These are phyloP conservation scores for Leccinum fallax DNA, from an alignment of 1,284 basidiomycete genomes.

Conservation along the genomic window DNA sequence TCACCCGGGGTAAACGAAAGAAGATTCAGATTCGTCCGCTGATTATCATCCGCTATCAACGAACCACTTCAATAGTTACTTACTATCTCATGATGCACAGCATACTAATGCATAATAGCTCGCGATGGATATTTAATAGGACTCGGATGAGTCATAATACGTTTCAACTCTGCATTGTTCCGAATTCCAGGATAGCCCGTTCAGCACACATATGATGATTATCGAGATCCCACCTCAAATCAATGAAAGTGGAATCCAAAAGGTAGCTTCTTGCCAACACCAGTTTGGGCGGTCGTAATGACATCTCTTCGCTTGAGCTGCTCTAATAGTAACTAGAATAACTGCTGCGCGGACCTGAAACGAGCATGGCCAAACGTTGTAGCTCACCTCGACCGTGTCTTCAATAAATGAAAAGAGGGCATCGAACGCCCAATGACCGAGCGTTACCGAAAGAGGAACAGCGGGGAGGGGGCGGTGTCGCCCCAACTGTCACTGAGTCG, in stretches of 20 bases:
- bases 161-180: too few species aligned
- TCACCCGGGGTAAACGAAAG: neutral
- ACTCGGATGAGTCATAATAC: too few species aligned
- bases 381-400: neutral
- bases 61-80: neutral
- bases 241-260: neutral
- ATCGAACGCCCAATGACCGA: too few species aligned
- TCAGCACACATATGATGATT: neutral
- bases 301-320: neutral
- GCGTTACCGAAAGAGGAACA: too few species aligned
- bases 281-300: neutral
- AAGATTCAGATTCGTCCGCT: too few species aligned
- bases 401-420: neutral
- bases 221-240: neutral
- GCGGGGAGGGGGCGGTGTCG: too few species aligned
- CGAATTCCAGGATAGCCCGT: neutral
- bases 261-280: neutral
- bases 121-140: too few species aligned
- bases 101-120: too few species aligned
- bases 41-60: neutral
- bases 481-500: too few species aligned
- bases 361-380: neutral
- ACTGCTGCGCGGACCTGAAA: neutral
- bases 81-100: neutral
- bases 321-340: neutral